Conservation (phyloP, 176 grass and related monocot genomes). For the Oryza meridionalis region DNA sequence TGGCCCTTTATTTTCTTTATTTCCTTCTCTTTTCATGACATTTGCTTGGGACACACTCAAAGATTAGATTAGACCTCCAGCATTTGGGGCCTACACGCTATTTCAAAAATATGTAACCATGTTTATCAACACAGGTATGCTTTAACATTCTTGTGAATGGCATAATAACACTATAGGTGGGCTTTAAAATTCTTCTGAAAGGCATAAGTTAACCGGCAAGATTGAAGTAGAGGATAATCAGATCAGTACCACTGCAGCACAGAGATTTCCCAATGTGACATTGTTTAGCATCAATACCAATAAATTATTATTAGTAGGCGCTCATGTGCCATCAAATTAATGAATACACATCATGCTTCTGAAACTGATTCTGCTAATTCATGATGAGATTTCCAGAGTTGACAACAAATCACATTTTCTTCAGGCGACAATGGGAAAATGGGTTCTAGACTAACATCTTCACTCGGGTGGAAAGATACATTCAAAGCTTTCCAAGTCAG, state of each 20-base stretch:
- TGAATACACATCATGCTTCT: not conserved
- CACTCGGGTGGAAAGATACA: conserved; percentile 9
- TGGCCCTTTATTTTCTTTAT: conserved; percentile 7
- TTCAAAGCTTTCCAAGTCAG: conserved; percentile 8
- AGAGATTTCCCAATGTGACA: not conserved
- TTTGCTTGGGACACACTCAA: conserved; percentile 70
- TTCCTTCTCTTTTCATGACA: not conserved
- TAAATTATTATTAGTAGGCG: not conserved
- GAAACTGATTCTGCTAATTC: not conserved
- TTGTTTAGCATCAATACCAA: not conserved
- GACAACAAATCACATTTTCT: not conserved
- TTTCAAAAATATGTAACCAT: not conserved
- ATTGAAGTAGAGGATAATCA: not conserved
- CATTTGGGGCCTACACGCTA: not conserved
- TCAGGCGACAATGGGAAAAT: not conserved
- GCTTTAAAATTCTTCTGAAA: too few relatives aligned
- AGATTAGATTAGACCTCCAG: not conserved
- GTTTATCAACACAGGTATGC: not conserved
- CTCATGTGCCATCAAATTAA: not conserved
- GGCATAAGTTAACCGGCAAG: not conserved
- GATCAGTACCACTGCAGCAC: too few relatives aligned
- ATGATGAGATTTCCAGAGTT: not conserved
- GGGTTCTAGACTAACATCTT: conserved; percentile 38
- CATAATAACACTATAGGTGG: too few relatives aligned
- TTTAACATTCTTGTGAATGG: not conserved